phyloP scores from a whole-genome alignment of 805 yeast genomes.

The Zygosaccharomyces bailii region DNA sequence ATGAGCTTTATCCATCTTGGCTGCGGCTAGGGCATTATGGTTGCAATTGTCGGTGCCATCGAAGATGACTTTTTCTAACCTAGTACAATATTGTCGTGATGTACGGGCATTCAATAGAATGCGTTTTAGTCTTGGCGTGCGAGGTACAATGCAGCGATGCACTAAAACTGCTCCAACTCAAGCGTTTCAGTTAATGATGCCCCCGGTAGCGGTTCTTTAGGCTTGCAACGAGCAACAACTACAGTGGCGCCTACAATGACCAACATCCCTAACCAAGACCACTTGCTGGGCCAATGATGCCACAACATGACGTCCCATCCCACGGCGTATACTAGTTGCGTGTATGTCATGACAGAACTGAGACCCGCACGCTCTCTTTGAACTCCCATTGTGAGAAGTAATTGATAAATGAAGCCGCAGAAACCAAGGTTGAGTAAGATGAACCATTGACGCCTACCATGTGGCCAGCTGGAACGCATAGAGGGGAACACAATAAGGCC shows the following conservation, averaged over 20 bases:
- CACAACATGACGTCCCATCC: slow-evolving; percentile 70
- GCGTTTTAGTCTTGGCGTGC: too few relatives aligned
- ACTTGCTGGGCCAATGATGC: slow-evolving; percentile 65
- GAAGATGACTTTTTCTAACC: neutral
- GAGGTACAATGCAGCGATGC: too few relatives aligned
- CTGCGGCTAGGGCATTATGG: neutral
- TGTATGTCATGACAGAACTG: slow-evolving; percentile 70
- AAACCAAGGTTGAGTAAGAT: slow-evolving; percentile 60
- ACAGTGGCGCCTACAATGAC: slow-evolving; percentile 66
- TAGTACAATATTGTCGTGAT: neutral
- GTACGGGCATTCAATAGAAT: neutral
- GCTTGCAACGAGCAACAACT: slow-evolving; percentile 53
- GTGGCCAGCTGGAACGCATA: slow-evolving; percentile 58
- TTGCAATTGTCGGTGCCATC: neutral
- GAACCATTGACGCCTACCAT: slow-evolving; percentile 60
- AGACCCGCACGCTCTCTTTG: slow-evolving; percentile 77
- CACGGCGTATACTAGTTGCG: slow-evolving; percentile 74
- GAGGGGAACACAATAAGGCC: slow-evolving; percentile 59
- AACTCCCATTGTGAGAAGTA: slow-evolving; percentile 72
- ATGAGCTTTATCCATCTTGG: slow-evolving; percentile 2
- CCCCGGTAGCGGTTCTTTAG: slow-evolving; percentile 23
- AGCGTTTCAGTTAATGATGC: slow-evolving; percentile 8
- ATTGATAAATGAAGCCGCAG: slow-evolving; percentile 81
- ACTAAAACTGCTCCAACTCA: slow-evolving; percentile 12
- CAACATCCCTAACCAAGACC: slow-evolving; percentile 66